Percentiles rank a stretch among this genome's conserved stretches.
Evolutionary conservation across 306 rosid species (phyloP).

Genomic region (Urtica urens): DNA sequence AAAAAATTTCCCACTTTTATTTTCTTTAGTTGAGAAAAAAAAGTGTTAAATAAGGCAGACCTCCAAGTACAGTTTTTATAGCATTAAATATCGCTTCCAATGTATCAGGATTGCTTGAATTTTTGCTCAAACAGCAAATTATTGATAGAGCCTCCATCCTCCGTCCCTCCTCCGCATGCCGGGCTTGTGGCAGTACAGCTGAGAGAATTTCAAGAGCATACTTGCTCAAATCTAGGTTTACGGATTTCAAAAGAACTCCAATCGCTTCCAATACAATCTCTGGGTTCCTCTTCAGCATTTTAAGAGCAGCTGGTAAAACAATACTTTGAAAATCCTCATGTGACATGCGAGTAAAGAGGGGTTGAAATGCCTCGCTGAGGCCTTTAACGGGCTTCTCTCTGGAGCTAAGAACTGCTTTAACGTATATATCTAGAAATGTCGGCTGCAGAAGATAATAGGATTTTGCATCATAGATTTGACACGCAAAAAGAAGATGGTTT

Average conservation of each 20-base stretch:
- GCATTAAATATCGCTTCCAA: constrained; percentile 64
- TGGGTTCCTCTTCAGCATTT: constrained; percentile 97
- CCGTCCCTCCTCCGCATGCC: constrained; percentile 83
- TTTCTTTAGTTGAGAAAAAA: too few species aligned
- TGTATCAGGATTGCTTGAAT: constrained; percentile 85
- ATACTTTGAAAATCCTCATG: constrained; percentile 72
- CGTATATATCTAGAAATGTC: constrained; percentile 70
- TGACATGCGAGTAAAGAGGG: constrained; percentile 56
- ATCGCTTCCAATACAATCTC: constrained; percentile 91
- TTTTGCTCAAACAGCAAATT: constrained; percentile 58
- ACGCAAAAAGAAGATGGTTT: neutral
- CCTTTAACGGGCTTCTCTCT: constrained; percentile 68
- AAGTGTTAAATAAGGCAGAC: constrained; percentile 29
- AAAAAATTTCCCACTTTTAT: too few species aligned
- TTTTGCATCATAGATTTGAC: constrained; percentile 8
- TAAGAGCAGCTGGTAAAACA: constrained; percentile 70
- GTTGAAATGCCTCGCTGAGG: constrained; percentile 70
- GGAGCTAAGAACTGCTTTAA: constrained; percentile 61
- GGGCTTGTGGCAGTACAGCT: constrained; percentile 67
- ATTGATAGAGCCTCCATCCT: constrained; percentile 62
- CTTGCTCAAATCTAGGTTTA: constrained; percentile 84
- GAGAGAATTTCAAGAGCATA: constrained; percentile 78
- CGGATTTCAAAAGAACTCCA: constrained; percentile 62
- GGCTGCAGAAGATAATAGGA: constrained; percentile 41
- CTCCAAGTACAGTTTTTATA: constrained; percentile 74